Base-by-base conservation (phyloP, 1,284 basidiomycete genomes). In the Ceratobasidium sp. region DNA sequence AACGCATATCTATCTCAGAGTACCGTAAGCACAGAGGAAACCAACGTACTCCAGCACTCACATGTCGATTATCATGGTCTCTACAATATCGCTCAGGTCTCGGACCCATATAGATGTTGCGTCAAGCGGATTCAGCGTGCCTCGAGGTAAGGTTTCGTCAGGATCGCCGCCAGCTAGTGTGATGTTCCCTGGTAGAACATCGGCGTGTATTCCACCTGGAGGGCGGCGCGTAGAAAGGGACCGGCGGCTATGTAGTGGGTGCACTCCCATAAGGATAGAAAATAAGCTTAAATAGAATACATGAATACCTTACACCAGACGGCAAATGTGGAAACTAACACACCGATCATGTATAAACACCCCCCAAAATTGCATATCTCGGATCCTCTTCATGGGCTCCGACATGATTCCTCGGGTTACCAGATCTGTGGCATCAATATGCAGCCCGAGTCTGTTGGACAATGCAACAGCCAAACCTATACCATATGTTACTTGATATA, bases 401-500 rank as follows among this genome's bases (percentile, higher is more conserved):
- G 31, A 46, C 68, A 69, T 71, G 16, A 46, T 41, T 2, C 68
- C 68, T 34, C 43, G 68, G 31, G 24, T 39, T 46, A 71, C 68
- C n/a, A 71, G 54, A 24, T 56, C 54, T 14, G 68, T 71, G 13
- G 68, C 58, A 48, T 71, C 68, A n/a, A 71, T 34, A 19, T 71
- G 68, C 41, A 71, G 31, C 24, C 68, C 68, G 16, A 71, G 22
- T 37, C 54, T 71, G 54, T 59, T 71, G 43, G 54, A 71, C 43
- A 71, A 29, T 16, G 68, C 54, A 59, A 59, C 68, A 13, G 56
- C 54, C 39, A 71, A 37, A n/a, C 68, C 68, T 71, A 34, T 39
- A 22, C 54, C 7, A 11, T 43, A 34, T 3, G 24, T 59, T 56
- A 43, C 39, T 1, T 13, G n/a, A 37, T 22, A 31, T 71, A 22